A percentile compares a stretch with the other conserved stretches of the same genome.
Conservation (phyloP, 208 protist species). For the Spongospora subterranea region DNA sequence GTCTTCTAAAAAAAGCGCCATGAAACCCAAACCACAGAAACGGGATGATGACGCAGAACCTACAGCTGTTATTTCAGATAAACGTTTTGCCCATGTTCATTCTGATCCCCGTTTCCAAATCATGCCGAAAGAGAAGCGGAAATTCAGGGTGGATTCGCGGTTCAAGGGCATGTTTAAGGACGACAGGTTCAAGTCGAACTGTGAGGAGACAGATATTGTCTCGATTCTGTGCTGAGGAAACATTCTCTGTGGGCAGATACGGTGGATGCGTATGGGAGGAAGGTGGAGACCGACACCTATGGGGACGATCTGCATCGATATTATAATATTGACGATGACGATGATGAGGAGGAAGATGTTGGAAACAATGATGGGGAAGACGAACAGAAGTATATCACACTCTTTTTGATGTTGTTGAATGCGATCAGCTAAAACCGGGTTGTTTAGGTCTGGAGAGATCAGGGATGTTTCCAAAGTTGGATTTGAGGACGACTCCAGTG, state of each 20-base stretch:
- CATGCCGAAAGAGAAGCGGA: conserved; percentile 40
- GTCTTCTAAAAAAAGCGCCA: neutral
- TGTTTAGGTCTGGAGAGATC: neutral
- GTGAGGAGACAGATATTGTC: neutral
- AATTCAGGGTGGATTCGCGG: neutral
- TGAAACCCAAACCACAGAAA: neutral
- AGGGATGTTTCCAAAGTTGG: neutral
- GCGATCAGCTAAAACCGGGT: no score
- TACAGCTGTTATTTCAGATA: neutral
- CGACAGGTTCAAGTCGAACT: neutral
- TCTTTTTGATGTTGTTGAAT: no score
- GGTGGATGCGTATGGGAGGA: conserved; percentile 14
- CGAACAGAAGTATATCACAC: no score
- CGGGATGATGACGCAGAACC: neutral
- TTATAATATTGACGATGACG: conserved; percentile 15
- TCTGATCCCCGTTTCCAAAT: conserved; percentile 30
- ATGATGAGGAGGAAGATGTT: conserved; percentile 9
- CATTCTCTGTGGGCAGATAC: neutral
- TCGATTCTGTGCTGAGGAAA: neutral
- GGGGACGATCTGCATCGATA: conserved; percentile 9
- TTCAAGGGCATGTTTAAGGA: conserved; percentile 35
- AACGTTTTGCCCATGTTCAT: conserved; percentile 4
- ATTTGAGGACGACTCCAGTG: neutral
- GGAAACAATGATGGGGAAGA: neutral
- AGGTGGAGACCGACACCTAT: conserved; percentile 37